phyloP scores from a whole-genome alignment of 257 asterid genomes.

The Echites panduratus region DNA sequence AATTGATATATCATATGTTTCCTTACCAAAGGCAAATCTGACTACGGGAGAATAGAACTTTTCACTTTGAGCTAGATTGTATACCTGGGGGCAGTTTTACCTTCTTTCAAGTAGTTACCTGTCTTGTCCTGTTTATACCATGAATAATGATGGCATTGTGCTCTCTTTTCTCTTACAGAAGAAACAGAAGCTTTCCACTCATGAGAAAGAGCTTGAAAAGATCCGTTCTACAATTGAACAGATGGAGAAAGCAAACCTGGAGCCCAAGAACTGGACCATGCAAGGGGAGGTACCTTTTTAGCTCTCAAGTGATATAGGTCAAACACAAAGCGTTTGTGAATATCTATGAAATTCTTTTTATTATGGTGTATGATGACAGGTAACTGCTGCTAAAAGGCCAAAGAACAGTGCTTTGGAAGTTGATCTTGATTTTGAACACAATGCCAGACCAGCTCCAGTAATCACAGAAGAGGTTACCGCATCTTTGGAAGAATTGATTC shows the following conservation, averaged over 20 bases:
- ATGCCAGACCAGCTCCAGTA: constrained; percentile 86
- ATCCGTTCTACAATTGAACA: constrained; percentile 58
- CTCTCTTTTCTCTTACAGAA: constrained; percentile 29
- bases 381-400: constrained; percentile 82
- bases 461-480: constrained; percentile 78
- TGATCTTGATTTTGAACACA: constrained; percentile 89
- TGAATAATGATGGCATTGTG: not conserved
- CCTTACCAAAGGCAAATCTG: not conserved
- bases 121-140: constrained; percentile 9
- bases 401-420: constrained; percentile 93
- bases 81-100: not conserved
- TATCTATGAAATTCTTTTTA: not conserved
- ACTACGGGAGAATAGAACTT: too few relatives aligned
- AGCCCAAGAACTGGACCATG: constrained; percentile 90
- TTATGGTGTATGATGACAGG: constrained; percentile 41
- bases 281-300: constrained; percentile 80
- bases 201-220: constrained; percentile 70
- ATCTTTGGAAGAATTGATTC: constrained; percentile 78
- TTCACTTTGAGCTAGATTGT: not conserved
- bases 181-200: constrained; percentile 58
- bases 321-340: not conserved
- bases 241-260: constrained; percentile 83
- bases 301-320: not conserved
- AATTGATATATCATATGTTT: not conserved
- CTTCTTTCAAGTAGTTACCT: not conserved